Percentiles rank a stretch among this genome's conserved stretches.
These are phyloP conservation scores for Anthoceros angustus DNA, from an alignment of 225 moss, liverwort and hornwort species.

Conservation along the genomic window DNA sequence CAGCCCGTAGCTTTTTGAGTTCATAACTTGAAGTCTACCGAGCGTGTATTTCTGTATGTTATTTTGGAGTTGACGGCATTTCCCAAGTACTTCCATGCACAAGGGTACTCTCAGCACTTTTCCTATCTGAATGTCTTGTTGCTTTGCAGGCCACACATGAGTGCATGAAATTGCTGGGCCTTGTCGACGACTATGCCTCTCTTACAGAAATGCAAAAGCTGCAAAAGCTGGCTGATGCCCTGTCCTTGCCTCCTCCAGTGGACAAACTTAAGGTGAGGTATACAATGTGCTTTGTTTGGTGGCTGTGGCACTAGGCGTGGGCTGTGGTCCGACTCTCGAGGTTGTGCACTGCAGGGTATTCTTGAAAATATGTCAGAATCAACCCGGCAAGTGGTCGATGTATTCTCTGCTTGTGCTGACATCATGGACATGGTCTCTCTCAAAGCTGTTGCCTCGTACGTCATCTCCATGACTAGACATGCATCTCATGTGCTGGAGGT, in stretches of 20 bases:
- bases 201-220: slow-evolving; percentile 60
- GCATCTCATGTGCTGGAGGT: slow-evolving; percentile 97
- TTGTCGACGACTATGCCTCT: slow-evolving; percentile 52
- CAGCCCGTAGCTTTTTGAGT: not conserved
- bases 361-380: slow-evolving; percentile 46
- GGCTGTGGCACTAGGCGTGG: not conserved
- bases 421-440: slow-evolving; percentile 57
- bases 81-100: no score
- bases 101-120: not conserved
- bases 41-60: no score
- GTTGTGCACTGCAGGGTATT: slow-evolving; percentile 28
- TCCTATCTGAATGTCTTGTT: not conserved
- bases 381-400: slow-evolving; percentile 65
- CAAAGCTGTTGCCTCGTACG: slow-evolving; percentile 77
- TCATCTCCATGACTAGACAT: slow-evolving; percentile 92
- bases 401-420: slow-evolving; percentile 52
- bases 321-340: not conserved
- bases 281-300: not conserved
- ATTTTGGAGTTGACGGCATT: no score
- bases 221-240: slow-evolving; percentile 38
- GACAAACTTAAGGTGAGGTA: slow-evolving; percentile 44
- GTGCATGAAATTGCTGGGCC: slow-evolving; percentile 55
- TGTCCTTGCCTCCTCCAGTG: slow-evolving; percentile 57
- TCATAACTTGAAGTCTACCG: not conserved
- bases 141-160: slow-evolving; percentile 61